Percentiles rank a stretch among this genome's conserved stretches.
These are phyloP conservation scores for Exophiala alcalophila DNA, from an alignment of 2,329 filamentous ascomycete species.

Conservation along the genomic window DNA sequence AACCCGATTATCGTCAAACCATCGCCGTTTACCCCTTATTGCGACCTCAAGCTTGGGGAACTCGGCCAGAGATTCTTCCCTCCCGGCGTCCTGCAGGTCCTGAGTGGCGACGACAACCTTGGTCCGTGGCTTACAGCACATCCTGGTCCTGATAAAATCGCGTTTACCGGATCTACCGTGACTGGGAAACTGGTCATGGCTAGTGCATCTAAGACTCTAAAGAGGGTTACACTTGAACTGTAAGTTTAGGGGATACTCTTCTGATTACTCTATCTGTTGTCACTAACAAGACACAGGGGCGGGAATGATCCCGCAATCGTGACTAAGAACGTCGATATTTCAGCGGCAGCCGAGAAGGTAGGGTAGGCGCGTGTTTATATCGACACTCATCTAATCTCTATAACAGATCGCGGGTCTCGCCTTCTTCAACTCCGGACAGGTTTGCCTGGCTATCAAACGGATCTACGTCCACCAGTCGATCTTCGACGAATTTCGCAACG, in stretches of 20 bases:
- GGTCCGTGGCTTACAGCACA: conserved; percentile 60
- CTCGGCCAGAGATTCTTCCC: conserved; percentile 59
- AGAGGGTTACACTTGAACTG: conserved; percentile 61
- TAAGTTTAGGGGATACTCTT: conserved; percentile 3
- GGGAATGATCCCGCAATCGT: conserved; percentile 62
- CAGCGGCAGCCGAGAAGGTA: conserved; percentile 46
- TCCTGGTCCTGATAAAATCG: conserved; percentile 59
- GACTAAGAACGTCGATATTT: conserved; percentile 56
- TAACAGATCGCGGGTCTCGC: conserved; percentile 44
- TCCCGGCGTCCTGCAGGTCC: conserved; percentile 58
- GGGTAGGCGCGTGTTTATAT: not conserved
- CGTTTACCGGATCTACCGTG: conserved; percentile 60
- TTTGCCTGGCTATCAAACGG: conserved; percentile 55
- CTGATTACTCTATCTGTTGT: not conserved
- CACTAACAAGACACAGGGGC: conserved; percentile 37
- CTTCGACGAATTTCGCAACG: conserved; percentile 49
- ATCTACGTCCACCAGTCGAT: conserved; percentile 58
- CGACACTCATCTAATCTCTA: not conserved
- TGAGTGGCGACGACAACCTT: conserved; percentile 60
- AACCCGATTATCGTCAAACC: conserved; percentile 58
- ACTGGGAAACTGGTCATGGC: conserved; percentile 62
- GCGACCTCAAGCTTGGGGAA: conserved; percentile 57
- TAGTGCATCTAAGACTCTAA: conserved; percentile 55
- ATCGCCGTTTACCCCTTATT: conserved; percentile 53
- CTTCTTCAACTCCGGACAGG: conserved; percentile 59